Evolutionary conservation across 495 filamentous ascomycete genomes (phyloP), one percentile per base, ranked within the genome.

Genomic region (Neurospora tetrasperma): DNA sequence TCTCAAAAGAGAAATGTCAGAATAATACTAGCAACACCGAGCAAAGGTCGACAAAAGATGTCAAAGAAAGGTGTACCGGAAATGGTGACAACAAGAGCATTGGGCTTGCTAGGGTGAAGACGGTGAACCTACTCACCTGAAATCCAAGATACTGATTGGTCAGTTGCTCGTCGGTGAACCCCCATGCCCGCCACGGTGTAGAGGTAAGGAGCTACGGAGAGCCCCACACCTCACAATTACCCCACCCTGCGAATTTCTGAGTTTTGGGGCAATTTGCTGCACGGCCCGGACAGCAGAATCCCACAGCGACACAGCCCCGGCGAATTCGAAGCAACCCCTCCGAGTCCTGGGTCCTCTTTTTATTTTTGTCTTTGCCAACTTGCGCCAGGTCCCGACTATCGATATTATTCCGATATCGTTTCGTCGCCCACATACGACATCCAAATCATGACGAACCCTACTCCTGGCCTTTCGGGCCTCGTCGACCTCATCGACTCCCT

Each of bases 401-500:
- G n/a, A 31, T 71, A 70, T 62, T 42, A 42, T 71, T 69, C 31
- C n/a, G 66, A 46, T 38, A 38, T 39, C 71, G 27, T 31, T 38
- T 73, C 38, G 20, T n/a, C 38, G 42, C 16, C 23, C 23, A 35
- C 27, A 69, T 27, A 31, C 27, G 35, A 71, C 20, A n/a, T 43
- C 42, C 27, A 31, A 66, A 79, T 31, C 62, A 82, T 82, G 80
- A 74, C 79, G 40, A 75, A 71, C 59, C 71, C 75, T 4, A 27
- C 71, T 27, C 68, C 77, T 44, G 80, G 79, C 73, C 71, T 46
- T 35, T 79, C 77, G 69, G 82, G 84, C 69, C 82, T 88, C 66
- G 78, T 84, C 74, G 86, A 88, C 78, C 81, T 89, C 74, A 88
- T 90, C 78, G 80, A 87, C 66, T 82, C 87, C 41, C 81, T 90